These are phyloP conservation scores for Kappamyces sp. DNA, from an alignment of 192 early-diverging fungal genomes.

Conservation along the genomic window DNA sequence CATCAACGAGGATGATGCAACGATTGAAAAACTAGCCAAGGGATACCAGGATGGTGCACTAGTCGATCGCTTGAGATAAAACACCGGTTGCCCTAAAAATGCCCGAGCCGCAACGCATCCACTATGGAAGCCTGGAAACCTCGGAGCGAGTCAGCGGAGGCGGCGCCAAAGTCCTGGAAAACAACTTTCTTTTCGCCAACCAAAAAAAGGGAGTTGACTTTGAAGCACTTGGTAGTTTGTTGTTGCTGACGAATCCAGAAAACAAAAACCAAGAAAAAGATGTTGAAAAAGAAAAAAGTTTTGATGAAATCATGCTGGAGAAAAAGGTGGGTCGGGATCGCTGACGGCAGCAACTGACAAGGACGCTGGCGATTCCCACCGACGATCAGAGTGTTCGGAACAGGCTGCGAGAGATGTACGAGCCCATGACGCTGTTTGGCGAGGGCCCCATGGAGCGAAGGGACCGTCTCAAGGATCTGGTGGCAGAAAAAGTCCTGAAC, in stretches of 20 bases:
- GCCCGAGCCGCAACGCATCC: conserved; percentile 32
- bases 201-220: conserved; percentile 25
- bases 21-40: conserved; percentile 21
- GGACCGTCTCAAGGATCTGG: conserved; percentile 67
- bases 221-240: conserved; percentile 34
- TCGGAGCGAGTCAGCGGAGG: conserved; percentile 41
- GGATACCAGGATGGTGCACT: conserved; percentile 19
- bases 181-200: conserved; percentile 17
- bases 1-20: conserved; percentile 54
- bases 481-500: conserved; percentile 53
- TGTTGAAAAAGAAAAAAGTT: conserved; percentile 42
- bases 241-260: conserved; percentile 14
- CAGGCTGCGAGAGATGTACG: conserved; percentile 66
- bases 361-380: conserved; percentile 83
- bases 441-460: conserved; percentile 86
- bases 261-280: conserved; percentile 31
- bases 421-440: conserved; percentile 89
- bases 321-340: too few relatives aligned
- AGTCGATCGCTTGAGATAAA: too few relatives aligned
- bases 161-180: conserved; percentile 19
- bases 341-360: conserved; percentile 59
- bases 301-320: conserved; percentile 37
- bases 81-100: too few relatives aligned
- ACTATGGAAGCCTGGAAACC: conserved; percentile 57
- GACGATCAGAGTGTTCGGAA: conserved; percentile 74